A percentile compares a stretch with the other conserved stretches of the same genome.
Evolutionary conservation across 805 yeast species (phyloP).

Genomic region (Lachancea sp.): DNA sequence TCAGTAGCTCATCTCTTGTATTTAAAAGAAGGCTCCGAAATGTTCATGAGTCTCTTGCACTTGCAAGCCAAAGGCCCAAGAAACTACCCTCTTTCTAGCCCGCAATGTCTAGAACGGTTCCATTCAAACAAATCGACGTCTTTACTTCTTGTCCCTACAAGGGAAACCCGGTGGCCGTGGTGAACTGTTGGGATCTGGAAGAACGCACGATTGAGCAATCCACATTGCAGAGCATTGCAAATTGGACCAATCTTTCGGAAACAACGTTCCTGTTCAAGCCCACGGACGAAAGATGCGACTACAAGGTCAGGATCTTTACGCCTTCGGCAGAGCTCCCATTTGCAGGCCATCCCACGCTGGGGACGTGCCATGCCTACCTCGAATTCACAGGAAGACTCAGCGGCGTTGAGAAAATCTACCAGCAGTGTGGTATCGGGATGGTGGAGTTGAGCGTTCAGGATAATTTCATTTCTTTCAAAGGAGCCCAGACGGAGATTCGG

Average conservation of each 20-base stretch:
- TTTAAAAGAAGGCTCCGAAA: too few relatives aligned
- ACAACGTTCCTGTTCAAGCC: constrained; percentile 47
- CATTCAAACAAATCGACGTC: constrained; percentile 35
- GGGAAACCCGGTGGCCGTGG: constrained; percentile 54
- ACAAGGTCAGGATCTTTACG: constrained; percentile 45
- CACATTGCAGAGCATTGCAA: constrained; percentile 43
- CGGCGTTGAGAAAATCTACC: constrained; percentile 29
- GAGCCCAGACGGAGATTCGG: constrained; percentile 12
- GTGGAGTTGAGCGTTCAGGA: constrained; percentile 31
- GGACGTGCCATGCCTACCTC: constrained; percentile 42
- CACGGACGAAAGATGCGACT: constrained; percentile 33
- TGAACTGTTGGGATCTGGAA: constrained; percentile 18
- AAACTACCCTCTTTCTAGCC: too few relatives aligned
- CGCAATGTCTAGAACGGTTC: constrained; percentile 10
- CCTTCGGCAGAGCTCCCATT: constrained; percentile 46
- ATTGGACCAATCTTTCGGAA: constrained; percentile 58
- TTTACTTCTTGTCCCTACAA: constrained; percentile 33
- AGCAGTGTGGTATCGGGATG: constrained; percentile 43
- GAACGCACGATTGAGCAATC: constrained; percentile 30
- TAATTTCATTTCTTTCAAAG: constrained; percentile 29
- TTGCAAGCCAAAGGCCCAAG: too few relatives aligned
- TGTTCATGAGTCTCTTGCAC: too few relatives aligned
- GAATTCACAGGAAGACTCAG: constrained; percentile 31
- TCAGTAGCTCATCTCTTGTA: too few relatives aligned
- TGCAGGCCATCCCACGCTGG: constrained; percentile 62